Percentiles rank a stretch among this genome's conserved stretches.
phyloP scores from a whole-genome alignment of 148 eudicot genomes.

The Chenopodium album region DNA sequence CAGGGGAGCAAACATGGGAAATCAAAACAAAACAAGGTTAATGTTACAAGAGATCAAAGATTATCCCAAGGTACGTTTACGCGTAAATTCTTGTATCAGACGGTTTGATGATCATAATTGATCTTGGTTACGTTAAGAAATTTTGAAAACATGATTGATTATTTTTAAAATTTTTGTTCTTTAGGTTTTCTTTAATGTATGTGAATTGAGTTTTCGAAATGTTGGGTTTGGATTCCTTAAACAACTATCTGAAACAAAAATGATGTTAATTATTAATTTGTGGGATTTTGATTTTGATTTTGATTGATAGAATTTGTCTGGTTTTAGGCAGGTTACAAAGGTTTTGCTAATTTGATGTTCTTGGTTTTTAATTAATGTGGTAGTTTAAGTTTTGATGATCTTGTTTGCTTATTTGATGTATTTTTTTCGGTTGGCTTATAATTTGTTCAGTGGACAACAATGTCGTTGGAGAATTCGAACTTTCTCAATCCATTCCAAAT shows the following conservation, averaged over 20 bases:
- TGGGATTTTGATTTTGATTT: not conserved
- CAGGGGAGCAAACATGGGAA: conserved; percentile 33
- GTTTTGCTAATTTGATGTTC: not conserved
- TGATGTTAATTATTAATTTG: not conserved
- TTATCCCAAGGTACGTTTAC: conserved; percentile 26
- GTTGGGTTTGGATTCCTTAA: not conserved
- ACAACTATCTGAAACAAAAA: not conserved
- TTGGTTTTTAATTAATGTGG: not conserved
- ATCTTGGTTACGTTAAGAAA: too few relatives aligned
- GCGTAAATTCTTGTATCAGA: not conserved
- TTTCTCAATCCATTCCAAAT: conserved; percentile 9
- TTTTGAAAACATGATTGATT: too few relatives aligned
- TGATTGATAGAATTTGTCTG: not conserved
- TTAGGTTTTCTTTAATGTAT: not conserved
- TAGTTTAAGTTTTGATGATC: not conserved
- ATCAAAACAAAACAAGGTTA: conserved; percentile 36
- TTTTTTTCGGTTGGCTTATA: not conserved
- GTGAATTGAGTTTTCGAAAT: not conserved
- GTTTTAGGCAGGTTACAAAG: not conserved
- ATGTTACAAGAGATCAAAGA: conserved; percentile 30
- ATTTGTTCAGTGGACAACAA: conserved; percentile 20
- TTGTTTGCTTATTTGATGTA: conserved; percentile 6
- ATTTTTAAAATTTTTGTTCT: not conserved
- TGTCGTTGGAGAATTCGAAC: conserved; percentile 1
- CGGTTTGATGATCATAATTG: not conserved